These are phyloP conservation scores for Acacia melanoxylon DNA, from an alignment of 306 rosid species.

Conservation along the genomic window DNA sequence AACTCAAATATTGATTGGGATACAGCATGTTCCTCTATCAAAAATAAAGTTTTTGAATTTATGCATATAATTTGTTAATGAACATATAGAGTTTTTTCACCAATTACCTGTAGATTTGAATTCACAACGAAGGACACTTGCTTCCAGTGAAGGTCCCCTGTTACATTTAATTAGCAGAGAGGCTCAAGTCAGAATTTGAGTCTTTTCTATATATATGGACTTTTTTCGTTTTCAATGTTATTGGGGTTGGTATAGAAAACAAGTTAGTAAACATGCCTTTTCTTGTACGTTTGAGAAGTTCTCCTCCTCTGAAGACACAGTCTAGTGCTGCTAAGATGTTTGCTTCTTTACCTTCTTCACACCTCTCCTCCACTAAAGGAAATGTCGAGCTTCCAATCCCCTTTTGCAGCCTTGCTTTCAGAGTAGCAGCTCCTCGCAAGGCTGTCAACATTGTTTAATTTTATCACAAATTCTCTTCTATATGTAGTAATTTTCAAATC, in stretches of 20 bases:
- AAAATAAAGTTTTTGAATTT: neutral
- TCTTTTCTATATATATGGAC: constrained; percentile 9
- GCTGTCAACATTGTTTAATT: constrained; percentile 46
- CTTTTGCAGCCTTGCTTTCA: constrained; percentile 67
- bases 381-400: constrained; percentile 63
- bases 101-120: constrained; percentile 81
- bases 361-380: constrained; percentile 58
- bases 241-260: constrained; percentile 10
- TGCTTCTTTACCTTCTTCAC: constrained; percentile 63
- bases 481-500: neutral
- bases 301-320: constrained; percentile 74
- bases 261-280: constrained; percentile 57
- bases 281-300: constrained; percentile 92
- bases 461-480: constrained; percentile 9
- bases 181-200: constrained; percentile 8
- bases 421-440: constrained; percentile 80
- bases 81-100: constrained; percentile 10
- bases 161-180: constrained; percentile 31
- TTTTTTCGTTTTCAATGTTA: neutral
- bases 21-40: neutral
- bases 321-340: constrained; percentile 58
- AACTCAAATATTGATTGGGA: neutral
- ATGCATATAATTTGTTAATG: constrained; percentile 3
- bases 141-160: constrained; percentile 98
- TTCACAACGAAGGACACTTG: constrained; percentile 80